A percentile compares a stretch with the other conserved stretches of the same genome.
These are phyloP conservation scores for Bipolaris bicolor DNA, from an alignment of 2,329 filamentous ascomycete genomes.

Conservation along the genomic window DNA sequence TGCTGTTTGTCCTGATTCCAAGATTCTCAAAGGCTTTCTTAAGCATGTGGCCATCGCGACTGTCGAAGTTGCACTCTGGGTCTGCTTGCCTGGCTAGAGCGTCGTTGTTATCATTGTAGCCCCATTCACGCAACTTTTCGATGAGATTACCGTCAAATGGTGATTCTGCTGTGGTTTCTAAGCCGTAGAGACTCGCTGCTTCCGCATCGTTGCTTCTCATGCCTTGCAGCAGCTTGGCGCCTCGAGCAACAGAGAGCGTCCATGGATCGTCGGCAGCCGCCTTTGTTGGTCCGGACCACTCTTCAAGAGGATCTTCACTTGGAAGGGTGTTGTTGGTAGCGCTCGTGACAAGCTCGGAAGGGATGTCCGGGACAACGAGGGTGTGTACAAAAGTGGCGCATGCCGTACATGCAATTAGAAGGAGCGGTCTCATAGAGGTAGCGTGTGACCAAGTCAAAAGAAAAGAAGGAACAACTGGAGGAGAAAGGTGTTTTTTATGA, in stretches of 20 bases:
- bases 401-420: neutral
- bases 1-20: constrained; percentile 14
- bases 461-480: neutral
- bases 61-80: constrained; percentile 15
- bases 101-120: constrained; percentile 18
- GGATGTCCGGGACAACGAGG: neutral
- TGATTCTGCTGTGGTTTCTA: constrained; percentile 11
- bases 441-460: neutral
- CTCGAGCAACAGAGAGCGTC: constrained; percentile 13
- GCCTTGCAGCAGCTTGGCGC: constrained; percentile 16
- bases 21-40: constrained; percentile 12
- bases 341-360: neutral
- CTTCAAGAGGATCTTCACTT: neutral
- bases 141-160: constrained; percentile 16
- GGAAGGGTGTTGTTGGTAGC: neutral
- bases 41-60: constrained; percentile 10
- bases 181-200: constrained; percentile 13
- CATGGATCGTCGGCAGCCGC: constrained; percentile 4
- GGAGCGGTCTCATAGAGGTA: neutral
- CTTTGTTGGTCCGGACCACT: neutral
- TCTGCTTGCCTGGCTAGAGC: constrained; percentile 10
- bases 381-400: neutral
- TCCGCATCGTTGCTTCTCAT: constrained; percentile 19
- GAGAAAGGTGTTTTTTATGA: neutral
- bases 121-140: constrained; percentile 14